These are phyloP conservation scores for Candida orba DNA, from an alignment of 805 yeast species.

Conservation along the genomic window DNA sequence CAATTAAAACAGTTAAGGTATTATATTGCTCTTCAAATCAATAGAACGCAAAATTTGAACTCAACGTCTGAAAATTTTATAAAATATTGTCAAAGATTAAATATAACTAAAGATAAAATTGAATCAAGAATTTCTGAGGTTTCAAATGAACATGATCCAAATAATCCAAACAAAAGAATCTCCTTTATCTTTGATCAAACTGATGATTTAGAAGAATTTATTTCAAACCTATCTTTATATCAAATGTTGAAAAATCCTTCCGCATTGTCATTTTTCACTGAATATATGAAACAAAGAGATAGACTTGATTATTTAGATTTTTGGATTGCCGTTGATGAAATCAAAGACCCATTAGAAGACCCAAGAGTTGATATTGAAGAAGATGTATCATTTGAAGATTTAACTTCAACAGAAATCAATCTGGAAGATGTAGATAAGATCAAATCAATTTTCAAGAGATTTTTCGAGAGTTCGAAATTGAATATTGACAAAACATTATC, in stretches of 20 bases:
- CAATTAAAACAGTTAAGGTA: slow-evolving; percentile 44
- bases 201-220: slow-evolving; percentile 19
- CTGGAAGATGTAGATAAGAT: slow-evolving; percentile 46
- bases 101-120: slow-evolving; percentile 24
- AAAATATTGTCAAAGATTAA: slow-evolving; percentile 26
- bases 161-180: slow-evolving; percentile 1
- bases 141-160: slow-evolving; percentile 11
- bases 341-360: slow-evolving; percentile 64
- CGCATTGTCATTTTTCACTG: slow-evolving; percentile 42
- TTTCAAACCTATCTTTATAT: slow-evolving; percentile 26
- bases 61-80: slow-evolving; percentile 21
- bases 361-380: slow-evolving; percentile 25
- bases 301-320: slow-evolving; percentile 45
- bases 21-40: slow-evolving; percentile 40
- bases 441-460: slow-evolving; percentile 37
- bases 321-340: slow-evolving; percentile 60
- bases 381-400: slow-evolving; percentile 11
- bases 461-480: slow-evolving; percentile 29
- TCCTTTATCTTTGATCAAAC: slow-evolving; percentile 7
- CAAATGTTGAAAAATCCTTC: slow-evolving; percentile 43
- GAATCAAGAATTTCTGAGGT: slow-evolving; percentile 24
- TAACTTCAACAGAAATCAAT: slow-evolving; percentile 1
- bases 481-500: slow-evolving; percentile 23
- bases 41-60: slow-evolving; percentile 29
- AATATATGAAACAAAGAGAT: slow-evolving; percentile 46